Evolutionary conservation across 352 stramenopile genomes (phyloP).

Genomic region (Phytophthora nicotianae): DNA sequence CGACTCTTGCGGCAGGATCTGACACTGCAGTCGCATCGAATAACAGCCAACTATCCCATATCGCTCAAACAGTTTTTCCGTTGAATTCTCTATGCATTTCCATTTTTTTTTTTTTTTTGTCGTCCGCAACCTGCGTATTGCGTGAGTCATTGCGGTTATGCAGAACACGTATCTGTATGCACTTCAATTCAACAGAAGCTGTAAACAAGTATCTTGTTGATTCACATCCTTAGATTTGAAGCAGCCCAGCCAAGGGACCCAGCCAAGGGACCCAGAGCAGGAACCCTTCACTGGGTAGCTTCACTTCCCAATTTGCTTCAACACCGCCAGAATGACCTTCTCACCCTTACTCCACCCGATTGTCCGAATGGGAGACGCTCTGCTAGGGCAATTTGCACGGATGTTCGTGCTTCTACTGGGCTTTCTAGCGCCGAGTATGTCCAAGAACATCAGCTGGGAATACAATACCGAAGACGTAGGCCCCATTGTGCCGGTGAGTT

Average conservation of each 20-base stretch:
- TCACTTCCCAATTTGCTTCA: constrained; percentile 10
- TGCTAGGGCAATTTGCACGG: constrained; percentile 15
- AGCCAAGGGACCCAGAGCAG: too few relatives aligned
- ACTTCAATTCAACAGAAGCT: constrained; percentile 9
- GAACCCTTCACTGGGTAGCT: too few relatives aligned
- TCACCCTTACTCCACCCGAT: not conserved
- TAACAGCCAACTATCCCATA: too few relatives aligned
- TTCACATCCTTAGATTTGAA: not conserved
- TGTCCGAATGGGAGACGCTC: constrained; percentile 17
- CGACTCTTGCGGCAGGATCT: too few relatives aligned
- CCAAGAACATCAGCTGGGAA: constrained; percentile 26
- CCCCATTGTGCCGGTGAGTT: constrained; percentile 43
- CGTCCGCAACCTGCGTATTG: not conserved
- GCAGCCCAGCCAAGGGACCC: not conserved
- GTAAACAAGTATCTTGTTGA: constrained; percentile 17
- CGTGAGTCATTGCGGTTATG: too few relatives aligned
- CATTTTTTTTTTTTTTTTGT: too few relatives aligned
- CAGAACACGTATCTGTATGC: too few relatives aligned
- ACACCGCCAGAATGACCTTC: not conserved
- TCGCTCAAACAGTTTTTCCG: too few relatives aligned
- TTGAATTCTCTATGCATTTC: too few relatives aligned
- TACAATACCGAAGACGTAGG: constrained; percentile 18
- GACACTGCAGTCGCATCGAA: too few relatives aligned
- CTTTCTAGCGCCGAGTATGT: constrained; percentile 9
- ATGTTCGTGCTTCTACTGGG: constrained; percentile 7